Evolutionary conservation across 1,139 yeast species (phyloP), one percentile per base, ranked within the genome.

Genomic region (Yamadazyma friedrichii): DNA sequence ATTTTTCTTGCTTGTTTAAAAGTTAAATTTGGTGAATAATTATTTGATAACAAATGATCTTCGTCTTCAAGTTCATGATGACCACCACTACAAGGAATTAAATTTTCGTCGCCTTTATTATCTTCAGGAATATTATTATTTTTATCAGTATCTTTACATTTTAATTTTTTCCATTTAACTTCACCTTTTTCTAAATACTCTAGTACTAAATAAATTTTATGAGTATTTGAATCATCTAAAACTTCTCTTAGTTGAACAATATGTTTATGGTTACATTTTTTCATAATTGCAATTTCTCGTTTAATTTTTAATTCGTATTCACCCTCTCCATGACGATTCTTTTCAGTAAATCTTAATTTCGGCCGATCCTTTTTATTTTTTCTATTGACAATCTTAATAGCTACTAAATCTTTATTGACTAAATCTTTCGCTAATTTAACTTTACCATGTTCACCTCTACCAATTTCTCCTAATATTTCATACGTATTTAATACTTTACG

Each of bases 391-490:
- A 94, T 87, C 59, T 94, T 94, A 44, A 94, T 91, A 0, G 98
- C 98, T 17, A 91, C 98, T 36, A 81, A 70, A 50, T 83, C 86
- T 38, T 81, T 77, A 11, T 84, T 75, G 16, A 79, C 74, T 41
- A 84, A 62, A 58, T 91, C 94, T 45, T 77, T 76, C 0, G 96
- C 98, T 17, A 94, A 72, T 61, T 93, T 94, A 34, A 94, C 99
- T 61, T 89, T 91, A 13, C 99, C 98, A 62, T 93, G 98, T 61
- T 93, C 97, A 10, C 99, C 99, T 38, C 88, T 76, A 3, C 99
- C 99, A 30, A 94, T 73, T 62, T 93, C 98, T 34, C 76, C 71
- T 31, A 91, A 67, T 31, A 94, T 87, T 61, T 93, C 98, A 58
- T 93, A 94, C 0, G 95, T 84, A 64, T 94, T 94, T 47, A 94